phyloP scores from a whole-genome alignment of 257 asterid species.

The Phtheirospermum japonicum region DNA sequence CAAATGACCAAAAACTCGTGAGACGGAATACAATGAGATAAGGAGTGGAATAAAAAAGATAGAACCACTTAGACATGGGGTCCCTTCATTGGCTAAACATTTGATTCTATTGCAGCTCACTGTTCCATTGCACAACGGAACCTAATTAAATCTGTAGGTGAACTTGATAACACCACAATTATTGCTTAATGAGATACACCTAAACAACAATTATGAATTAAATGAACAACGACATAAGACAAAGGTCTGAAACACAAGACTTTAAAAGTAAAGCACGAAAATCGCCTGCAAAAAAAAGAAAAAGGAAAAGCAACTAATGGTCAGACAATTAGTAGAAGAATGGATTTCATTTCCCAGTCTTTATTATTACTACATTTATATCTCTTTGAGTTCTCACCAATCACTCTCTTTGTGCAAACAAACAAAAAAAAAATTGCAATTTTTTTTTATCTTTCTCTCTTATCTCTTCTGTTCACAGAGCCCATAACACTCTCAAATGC shows the following conservation, averaged over 20 bases:
- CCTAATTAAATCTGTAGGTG: neutral
- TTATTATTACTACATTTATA: neutral
- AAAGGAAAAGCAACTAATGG: slow-evolving; percentile 12
- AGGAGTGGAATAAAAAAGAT: too few species aligned
- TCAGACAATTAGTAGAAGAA: slow-evolving; percentile 1
- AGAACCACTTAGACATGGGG: too few species aligned
- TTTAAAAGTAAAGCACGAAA: slow-evolving; percentile 4
- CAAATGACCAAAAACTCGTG: too few species aligned
- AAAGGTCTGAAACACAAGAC: neutral
- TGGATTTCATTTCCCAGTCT: slow-evolving; percentile 5
- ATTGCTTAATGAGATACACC: slow-evolving; percentile 22
- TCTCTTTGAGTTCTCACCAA: slow-evolving; percentile 28
- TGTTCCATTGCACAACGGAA: slow-evolving; percentile 19
- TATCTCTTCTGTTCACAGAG: slow-evolving; percentile 15
- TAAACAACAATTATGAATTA: slow-evolving; percentile 21
- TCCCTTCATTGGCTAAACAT: neutral
- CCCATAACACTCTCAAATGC: slow-evolving; percentile 30
- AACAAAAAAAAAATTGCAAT: neutral
- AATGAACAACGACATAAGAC: slow-evolving; percentile 22
- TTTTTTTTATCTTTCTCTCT: slow-evolving; percentile 25
- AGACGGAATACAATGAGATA: too few species aligned
- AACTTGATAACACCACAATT: neutral
- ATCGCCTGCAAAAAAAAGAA: slow-evolving; percentile 27
- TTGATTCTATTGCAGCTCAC: neutral
- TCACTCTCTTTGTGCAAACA: slow-evolving; percentile 30